Base-by-base conservation (phyloP, 805 yeast species). In the Wickerhamomyces hampshirensis region DNA sequence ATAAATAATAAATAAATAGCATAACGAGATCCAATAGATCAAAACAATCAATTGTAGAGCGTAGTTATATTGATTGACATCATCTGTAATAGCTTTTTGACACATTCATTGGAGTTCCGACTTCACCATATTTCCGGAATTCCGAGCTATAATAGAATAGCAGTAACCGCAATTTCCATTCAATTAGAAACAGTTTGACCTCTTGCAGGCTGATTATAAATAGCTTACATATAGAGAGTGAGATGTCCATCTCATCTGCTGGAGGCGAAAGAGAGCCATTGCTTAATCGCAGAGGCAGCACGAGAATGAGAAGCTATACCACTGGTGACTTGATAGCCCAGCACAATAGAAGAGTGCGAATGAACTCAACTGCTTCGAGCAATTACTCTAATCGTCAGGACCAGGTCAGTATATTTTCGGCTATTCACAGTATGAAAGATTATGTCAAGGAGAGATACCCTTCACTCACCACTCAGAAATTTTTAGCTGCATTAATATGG, bases 401-500 rank as follows among this genome's bases (percentile, higher is more conserved):
- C 18, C 16, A 13, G 18, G 18, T 17, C 21, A 41, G 49, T 28
- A 43, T 48, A 15, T 23, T 30, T 19, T 41, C 44, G 13, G 38
- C 44, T 3, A 16, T 43, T 14, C 35, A 43, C 9, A 38, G 46
- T 21, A 46, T 48, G 27, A 46, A 47, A 21, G 48, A 44, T 17
- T 50, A 42, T 32, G 48, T 50, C 9, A 36, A 13, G 21, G 42
- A 41, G 15, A 38, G 37, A 17, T 48, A 42, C 37, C 55, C 51
- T 19, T 50, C 49, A 5, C 37, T 42, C 17, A 42, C 46, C 8
- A 39, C 52, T 2, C 32, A 38, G 21, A 42, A 47, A 18, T 48
- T 51, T 35, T 31, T 46, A 4, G 57, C 56, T 0, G 44, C 48
- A 5, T 23, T 46, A 3, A 27, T 50, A 3, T 54, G 56, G 56